These are phyloP conservation scores for Phytopythium aichiense DNA, from an alignment of 352 stramenopile species.

Conservation along the genomic window DNA sequence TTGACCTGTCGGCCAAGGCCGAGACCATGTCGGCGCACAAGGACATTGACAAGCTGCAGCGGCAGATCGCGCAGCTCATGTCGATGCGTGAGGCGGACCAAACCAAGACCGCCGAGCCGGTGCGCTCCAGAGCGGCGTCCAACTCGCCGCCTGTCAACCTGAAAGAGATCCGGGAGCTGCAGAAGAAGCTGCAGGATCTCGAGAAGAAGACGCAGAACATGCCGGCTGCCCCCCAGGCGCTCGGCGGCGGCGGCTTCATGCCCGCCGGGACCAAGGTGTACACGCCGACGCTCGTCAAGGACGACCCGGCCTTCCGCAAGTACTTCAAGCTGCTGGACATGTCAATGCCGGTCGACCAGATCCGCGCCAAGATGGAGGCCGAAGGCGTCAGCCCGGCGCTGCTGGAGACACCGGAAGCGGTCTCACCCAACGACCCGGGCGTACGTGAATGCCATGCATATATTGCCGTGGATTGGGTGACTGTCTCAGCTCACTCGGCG, in stretches of 20 bases:
- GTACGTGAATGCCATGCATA: conserved; percentile 30
- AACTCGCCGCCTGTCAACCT: conserved; percentile 42
- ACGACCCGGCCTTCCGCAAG: conserved; percentile 65
- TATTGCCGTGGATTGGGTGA: not conserved
- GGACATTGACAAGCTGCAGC: conserved; percentile 58
- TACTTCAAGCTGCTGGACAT: conserved; percentile 86
- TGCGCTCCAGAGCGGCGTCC: conserved; percentile 30
- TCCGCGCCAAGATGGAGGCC: conserved; percentile 76
- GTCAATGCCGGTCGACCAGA: conserved; percentile 74
- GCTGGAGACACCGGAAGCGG: conserved; percentile 61
- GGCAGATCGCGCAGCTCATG: conserved; percentile 78
- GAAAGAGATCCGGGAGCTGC: conserved; percentile 72
- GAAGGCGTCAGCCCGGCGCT: conserved; percentile 60
- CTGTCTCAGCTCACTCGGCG: too few species aligned
- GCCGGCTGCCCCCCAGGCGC: conserved; percentile 21
- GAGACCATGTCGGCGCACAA: conserved; percentile 43
- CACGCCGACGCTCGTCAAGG: conserved; percentile 56
- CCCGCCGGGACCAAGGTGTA: conserved; percentile 30
- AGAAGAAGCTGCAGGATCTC: conserved; percentile 68
- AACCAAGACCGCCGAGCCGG: not conserved
- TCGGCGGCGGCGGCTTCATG: conserved; percentile 6
- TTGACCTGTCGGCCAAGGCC: conserved; percentile 56
- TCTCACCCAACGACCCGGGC: conserved; percentile 74
- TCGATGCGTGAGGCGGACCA: conserved; percentile 1
- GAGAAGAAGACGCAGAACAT: conserved; percentile 71